These are phyloP conservation scores for Lachancea cidri DNA, from an alignment of 805 yeast genomes.

Conservation along the genomic window DNA sequence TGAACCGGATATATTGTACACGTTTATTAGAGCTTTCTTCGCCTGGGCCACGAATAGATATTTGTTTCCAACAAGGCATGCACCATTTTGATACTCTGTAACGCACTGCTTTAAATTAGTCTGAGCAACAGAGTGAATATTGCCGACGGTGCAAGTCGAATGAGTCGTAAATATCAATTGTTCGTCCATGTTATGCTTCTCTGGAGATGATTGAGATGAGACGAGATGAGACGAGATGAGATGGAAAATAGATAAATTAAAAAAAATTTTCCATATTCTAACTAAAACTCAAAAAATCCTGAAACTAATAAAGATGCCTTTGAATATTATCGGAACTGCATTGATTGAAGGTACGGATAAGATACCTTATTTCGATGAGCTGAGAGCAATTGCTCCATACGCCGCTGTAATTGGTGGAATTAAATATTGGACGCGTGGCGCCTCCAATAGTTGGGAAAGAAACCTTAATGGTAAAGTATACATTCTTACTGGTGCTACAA, in stretches of 20 bases:
- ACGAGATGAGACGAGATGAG: conserved; percentile 21
- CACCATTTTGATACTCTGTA: conserved; percentile 44
- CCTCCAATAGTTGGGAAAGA: conserved; percentile 84
- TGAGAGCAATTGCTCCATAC: conserved; percentile 56
- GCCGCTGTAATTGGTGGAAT: conserved; percentile 41
- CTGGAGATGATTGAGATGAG: conserved; percentile 5
- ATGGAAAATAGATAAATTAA: neutral
- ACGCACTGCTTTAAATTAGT: conserved; percentile 35
- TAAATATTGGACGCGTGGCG: conserved; percentile 76
- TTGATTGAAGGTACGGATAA: conserved; percentile 65
- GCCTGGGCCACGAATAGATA: conserved; percentile 59
- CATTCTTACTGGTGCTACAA: conserved; percentile 86
- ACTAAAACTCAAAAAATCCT: neutral
- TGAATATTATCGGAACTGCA: conserved; percentile 70
- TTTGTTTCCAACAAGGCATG: conserved; percentile 50
- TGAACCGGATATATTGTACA: conserved; percentile 47
- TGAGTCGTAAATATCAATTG: conserved; percentile 29
- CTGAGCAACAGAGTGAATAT: conserved; percentile 29
- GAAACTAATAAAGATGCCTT: conserved; percentile 54
- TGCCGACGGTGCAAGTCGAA: conserved; percentile 25
- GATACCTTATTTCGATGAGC: conserved; percentile 67
- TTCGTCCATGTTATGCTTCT: conserved; percentile 20
- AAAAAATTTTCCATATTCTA: neutral
- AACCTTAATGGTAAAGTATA: conserved; percentile 87
- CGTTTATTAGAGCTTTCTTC: conserved; percentile 70